phyloP scores from a whole-genome alignment of 2,329 filamentous ascomycete species.

The Xylariomycetidae sp. region DNA sequence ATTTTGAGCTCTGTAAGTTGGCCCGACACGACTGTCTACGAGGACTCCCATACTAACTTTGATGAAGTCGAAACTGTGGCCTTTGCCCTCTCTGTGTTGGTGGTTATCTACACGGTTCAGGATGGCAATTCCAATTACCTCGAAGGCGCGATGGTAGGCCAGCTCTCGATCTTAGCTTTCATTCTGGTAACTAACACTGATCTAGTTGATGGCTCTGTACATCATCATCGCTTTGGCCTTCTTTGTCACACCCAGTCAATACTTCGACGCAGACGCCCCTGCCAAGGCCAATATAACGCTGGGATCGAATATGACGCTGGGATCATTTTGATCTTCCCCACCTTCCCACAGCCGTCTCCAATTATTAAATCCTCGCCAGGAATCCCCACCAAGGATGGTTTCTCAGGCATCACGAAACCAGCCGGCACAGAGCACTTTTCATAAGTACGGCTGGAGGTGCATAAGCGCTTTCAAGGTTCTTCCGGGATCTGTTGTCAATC shows the following conservation, averaged over 20 bases:
- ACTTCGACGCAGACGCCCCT: slow-evolving; percentile 37
- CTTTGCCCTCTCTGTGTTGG: slow-evolving; percentile 70
- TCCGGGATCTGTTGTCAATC: no score
- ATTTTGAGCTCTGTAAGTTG: slow-evolving; percentile 64
- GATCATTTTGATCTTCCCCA: no score
- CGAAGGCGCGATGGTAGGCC: slow-evolving; percentile 67
- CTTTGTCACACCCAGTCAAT: slow-evolving; percentile 49
- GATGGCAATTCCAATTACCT: slow-evolving; percentile 83
- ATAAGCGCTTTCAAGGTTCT: no score
- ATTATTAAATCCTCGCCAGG: no score
- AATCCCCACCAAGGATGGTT: no score
- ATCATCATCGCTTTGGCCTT: slow-evolving; percentile 58
- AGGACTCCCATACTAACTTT: slow-evolving; percentile 8
- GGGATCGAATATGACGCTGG: no score
- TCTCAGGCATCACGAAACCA: no score
- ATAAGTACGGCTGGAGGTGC: no score
- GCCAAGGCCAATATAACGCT: no score
- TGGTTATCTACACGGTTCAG: slow-evolving; percentile 72
- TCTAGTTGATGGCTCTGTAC: slow-evolving; percentile 45
- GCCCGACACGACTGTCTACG: background rate
- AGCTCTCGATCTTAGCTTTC: background rate
- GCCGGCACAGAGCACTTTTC: no score
- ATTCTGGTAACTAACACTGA: slow-evolving; percentile 10
- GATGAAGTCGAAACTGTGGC: slow-evolving; percentile 64
- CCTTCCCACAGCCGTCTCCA: no score